Percentiles rank a stretch among this genome's conserved stretches.
These are phyloP conservation scores for Clarireedia sp. DNA, from an alignment of 2,329 filamentous ascomycete genomes.

Conservation along the genomic window DNA sequence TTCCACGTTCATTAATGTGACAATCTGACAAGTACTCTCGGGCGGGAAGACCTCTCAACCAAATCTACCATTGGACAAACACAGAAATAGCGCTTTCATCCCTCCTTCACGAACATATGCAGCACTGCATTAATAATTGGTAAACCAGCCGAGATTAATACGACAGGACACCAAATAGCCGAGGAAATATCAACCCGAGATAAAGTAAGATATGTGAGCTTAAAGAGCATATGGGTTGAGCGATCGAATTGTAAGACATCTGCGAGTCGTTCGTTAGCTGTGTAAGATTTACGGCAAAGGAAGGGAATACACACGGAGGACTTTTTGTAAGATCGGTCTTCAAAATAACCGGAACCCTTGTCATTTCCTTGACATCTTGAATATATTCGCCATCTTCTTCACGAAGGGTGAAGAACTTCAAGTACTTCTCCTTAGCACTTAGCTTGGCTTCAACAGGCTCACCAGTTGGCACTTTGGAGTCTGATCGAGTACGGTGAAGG, in stretches of 20 bases:
- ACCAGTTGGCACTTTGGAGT: slow-evolving; percentile 75
- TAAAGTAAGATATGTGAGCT: background rate
- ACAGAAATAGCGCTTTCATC: slow-evolving; percentile 17
- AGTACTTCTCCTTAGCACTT: slow-evolving; percentile 92
- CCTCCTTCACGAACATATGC: slow-evolving; percentile 5
- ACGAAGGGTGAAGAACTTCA: slow-evolving; percentile 79
- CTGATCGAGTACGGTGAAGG: slow-evolving; percentile 83
- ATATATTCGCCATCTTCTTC: slow-evolving; percentile 95
- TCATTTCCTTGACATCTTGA: slow-evolving; percentile 98
- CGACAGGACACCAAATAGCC: slow-evolving; percentile 6
- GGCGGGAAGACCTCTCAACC: background rate
- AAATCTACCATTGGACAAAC: background rate
- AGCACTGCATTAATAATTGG: background rate
- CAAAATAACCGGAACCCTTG: slow-evolving; percentile 89
- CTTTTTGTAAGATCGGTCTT: slow-evolving; percentile 99
- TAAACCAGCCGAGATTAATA: background rate
- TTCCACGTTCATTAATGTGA: background rate
- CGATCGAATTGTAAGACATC: slow-evolving; percentile 76
- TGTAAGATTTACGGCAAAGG: background rate
- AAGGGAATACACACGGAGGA: slow-evolving; percentile 73
- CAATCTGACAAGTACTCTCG: background rate
- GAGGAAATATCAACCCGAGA: background rate
- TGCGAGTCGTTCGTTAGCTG: slow-evolving; percentile 44
- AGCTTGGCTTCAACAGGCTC: slow-evolving; percentile 73
- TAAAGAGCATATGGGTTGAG: slow-evolving; percentile 64